Base-by-base conservation (phyloP, 1,284 basidiomycete species). In the Irpex sp. region DNA sequence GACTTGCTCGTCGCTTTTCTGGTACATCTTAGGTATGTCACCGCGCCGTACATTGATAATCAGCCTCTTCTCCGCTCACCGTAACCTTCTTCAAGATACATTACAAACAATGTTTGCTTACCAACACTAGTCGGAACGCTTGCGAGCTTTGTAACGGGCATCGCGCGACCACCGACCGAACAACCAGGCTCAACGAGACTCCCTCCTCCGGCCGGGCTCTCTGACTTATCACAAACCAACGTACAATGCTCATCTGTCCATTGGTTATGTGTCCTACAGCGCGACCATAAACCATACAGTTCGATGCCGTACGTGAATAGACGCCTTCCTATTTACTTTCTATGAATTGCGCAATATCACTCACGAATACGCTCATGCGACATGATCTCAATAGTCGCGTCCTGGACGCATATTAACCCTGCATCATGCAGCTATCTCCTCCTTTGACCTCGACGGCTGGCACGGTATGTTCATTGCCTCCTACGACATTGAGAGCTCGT, bases 311-410 rank as follows among this genome's bases (percentile, higher is more conserved):
- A 52, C 49, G 49, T 17, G 49, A 52, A 17, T 26, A 52, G 49
- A 52, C 49, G 49, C 49, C 40, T 47, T 5, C 13, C 11, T 47
- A 47, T 47, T 47, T 5, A 3, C 40, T n/a, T 6, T 52, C 13
- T 21, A 17, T 26, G n/a, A 52, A 58, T 58, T 58, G 47, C 57
- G 57, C 57, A 44, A 58, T 58, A 58, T 58, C 47, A 49, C 26
- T 34, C 17, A n/a, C 52, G 65, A 63, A 34, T 60, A 62, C 62
- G 17, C 51, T 38, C 38, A 21, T 37, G 21, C 54, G 4, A 17
- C 47, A 21, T 19, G 52, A 64, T 40, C 49, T 52, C 21, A 17
- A 7, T 3, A 11, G 44, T 57, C 26, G 21, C 8, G 38, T 58
- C 34, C 52, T 3, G 5, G 3, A 0, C 2, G 13, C 15, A 58